A percentile compares a stretch with the other conserved stretches of the same genome.
phyloP scores from a whole-genome alignment of 257 asterid species.

The Jacaranda copaia region DNA sequence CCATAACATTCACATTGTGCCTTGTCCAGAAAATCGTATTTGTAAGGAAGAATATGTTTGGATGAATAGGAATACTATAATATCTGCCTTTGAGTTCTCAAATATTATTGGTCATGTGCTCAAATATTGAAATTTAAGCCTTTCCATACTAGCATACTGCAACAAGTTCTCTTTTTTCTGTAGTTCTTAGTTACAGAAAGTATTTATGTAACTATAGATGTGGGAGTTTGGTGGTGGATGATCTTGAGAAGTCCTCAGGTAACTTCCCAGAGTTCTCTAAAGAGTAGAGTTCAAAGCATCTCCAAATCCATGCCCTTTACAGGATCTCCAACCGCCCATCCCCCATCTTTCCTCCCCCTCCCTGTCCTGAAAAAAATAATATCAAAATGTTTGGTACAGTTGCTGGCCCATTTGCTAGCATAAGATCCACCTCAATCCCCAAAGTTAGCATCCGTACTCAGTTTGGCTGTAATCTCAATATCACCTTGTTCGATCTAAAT shows the following conservation, averaged over 20 bases:
- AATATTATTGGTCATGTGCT: too few relatives aligned
- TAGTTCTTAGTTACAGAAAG: too few relatives aligned
- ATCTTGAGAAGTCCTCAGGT: neutral
- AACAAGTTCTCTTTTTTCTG: neutral
- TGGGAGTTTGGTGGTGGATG: neutral
- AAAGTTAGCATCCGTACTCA: neutral
- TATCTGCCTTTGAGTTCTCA: neutral
- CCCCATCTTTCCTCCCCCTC: neutral
- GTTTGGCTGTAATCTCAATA: neutral
- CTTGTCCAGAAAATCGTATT: neutral
- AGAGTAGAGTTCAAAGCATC: too few relatives aligned
- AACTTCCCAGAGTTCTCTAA: too few relatives aligned
- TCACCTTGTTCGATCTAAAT: neutral
- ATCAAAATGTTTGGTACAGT: neutral
- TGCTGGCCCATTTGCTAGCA: slow-evolving; percentile 1
- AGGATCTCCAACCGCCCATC: neutral
- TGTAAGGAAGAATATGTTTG: neutral
- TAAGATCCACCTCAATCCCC: neutral
- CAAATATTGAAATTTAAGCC: too few relatives aligned
- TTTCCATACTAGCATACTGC: neutral
- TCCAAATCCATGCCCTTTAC: neutral
- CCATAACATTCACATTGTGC: neutral
- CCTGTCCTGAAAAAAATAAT: neutral
- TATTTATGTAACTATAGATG: too few relatives aligned
- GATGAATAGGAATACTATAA: neutral